These are phyloP conservation scores for Colletotrichum plurivorum DNA, from an alignment of 2,329 filamentous ascomycete species.

Conservation along the genomic window DNA sequence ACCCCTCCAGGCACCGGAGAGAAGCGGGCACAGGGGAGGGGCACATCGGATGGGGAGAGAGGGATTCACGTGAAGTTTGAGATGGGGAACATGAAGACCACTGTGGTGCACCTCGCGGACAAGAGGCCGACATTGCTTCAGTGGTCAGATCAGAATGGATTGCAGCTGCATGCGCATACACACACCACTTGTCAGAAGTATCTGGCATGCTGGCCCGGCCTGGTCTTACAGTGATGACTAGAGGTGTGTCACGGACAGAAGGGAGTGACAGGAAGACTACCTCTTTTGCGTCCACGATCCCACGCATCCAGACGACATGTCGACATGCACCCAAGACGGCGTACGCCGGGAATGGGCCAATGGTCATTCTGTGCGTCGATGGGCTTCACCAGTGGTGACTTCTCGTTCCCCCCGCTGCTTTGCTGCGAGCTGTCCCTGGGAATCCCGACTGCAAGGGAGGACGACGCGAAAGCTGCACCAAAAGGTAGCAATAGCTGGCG, in stretches of 20 bases:
- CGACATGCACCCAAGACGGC: conserved; percentile 8
- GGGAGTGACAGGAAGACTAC: conserved; percentile 19
- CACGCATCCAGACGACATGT: not conserved
- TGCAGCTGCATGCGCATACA: conserved; percentile 14
- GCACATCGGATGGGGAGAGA: conserved; percentile 30
- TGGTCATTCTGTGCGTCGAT: not conserved
- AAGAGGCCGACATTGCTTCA: not conserved
- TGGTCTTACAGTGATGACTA: not conserved
- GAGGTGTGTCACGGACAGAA: conserved; percentile 7
- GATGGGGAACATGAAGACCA: not conserved
- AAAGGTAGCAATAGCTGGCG: conserved; percentile 2
- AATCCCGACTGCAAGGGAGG: conserved; percentile 13
- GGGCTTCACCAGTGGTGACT: conserved; percentile 18
- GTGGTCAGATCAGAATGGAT: conserved; percentile 7
- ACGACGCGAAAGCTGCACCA: conserved; percentile 2
- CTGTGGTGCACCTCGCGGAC: not conserved
- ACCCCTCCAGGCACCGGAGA: conserved; percentile 30
- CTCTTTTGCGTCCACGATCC: conserved; percentile 3
- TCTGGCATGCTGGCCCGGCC: not conserved
- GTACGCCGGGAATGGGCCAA: conserved; percentile 22
- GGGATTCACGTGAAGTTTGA: conserved; percentile 8
- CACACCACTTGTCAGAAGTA: too few relatives aligned
- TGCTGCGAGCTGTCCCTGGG: conserved; percentile 15
- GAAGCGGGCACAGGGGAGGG: conserved; percentile 39
- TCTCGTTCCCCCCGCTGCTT: not conserved